Evolutionary conservation across 2,329 filamentous ascomycete genomes (phyloP).

Genomic region (Dactylonectria macrodidyma): DNA sequence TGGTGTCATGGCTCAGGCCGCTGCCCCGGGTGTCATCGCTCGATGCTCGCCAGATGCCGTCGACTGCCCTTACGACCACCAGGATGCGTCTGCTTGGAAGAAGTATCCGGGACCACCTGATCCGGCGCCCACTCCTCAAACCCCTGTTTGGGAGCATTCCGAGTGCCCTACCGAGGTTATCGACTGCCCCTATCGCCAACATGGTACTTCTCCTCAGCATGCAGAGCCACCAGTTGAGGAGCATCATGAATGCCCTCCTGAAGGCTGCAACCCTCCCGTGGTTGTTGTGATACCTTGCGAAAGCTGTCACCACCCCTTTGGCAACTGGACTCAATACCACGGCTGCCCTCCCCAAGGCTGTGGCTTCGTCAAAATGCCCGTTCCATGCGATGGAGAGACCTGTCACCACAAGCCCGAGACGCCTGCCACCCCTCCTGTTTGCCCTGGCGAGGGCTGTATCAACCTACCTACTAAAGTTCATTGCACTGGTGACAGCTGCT

Average conservation of each 20-base stretch:
- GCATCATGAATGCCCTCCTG: background rate
- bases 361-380: background rate
- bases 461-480: background rate
- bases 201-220: background rate
- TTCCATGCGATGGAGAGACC: background rate
- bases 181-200: constrained; percentile 36
- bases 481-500: no score
- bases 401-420: background rate
- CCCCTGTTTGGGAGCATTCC: background rate
- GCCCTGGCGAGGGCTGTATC: background rate
- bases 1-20: constrained; percentile 9
- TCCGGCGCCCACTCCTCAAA: no score
- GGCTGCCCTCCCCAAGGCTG: background rate
- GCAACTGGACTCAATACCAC: background rate
- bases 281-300: background rate
- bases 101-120: no score
- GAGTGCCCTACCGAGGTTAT: constrained; percentile 38
- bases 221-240: no score
- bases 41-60: background rate
- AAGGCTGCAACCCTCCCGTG: background rate
- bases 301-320: background rate
- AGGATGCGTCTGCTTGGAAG: background rate
- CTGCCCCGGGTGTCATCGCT: background rate
- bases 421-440: background rate
- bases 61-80: constrained; percentile 35